Evolutionary conservation across 345 rosid genomes (phyloP).

Genomic region (Sisymbrium irio): DNA sequence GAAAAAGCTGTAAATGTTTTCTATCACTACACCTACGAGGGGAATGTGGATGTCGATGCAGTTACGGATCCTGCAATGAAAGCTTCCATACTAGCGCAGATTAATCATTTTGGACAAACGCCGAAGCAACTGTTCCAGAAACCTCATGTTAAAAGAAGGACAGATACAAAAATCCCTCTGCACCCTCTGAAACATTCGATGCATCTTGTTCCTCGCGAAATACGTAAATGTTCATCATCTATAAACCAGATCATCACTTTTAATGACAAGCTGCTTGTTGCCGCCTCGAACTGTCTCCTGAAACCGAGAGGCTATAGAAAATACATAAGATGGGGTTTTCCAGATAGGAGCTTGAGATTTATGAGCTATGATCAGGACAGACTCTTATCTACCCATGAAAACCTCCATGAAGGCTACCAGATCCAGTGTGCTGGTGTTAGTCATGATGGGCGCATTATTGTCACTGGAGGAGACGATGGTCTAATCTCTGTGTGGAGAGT

Average conservation of each 20-base stretch:
- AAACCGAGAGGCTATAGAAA: conserved; percentile 88
- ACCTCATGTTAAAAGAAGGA: conserved; percentile 78
- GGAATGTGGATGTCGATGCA: conserved; percentile 96
- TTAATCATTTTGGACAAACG: conserved; percentile 99
- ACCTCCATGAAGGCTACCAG: conserved; percentile 92
- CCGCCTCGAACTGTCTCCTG: conserved; percentile 65
- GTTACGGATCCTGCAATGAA: conserved; percentile 99
- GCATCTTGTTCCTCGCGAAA: conserved; percentile 80
- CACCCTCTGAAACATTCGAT: conserved; percentile 83
- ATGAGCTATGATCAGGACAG: conserved; percentile 95
- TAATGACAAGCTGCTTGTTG: conserved; percentile 80
- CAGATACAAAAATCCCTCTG: conserved; percentile 69
- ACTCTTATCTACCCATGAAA: conserved; percentile 91
- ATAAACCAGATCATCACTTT: conserved; percentile 72
- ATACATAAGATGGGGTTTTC: conserved; percentile 93
- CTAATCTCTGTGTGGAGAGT: conserved; percentile 84
- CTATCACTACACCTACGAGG: conserved; percentile 99
- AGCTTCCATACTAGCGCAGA: conserved; percentile 97
- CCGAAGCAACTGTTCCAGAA: conserved; percentile 96
- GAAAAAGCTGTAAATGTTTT: conserved; percentile 99
- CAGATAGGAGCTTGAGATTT: conserved; percentile 95
- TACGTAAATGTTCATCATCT: conserved; percentile 70
- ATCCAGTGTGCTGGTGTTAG: conserved; percentile 81
- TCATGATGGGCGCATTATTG: conserved; percentile 88
- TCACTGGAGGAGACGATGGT: conserved; percentile 94